A percentile compares a stretch with the other conserved stretches of the same genome.
Conservation (phyloP, 2,329 filamentous ascomycete genomes). For the Aureobasidium sp. region DNA sequence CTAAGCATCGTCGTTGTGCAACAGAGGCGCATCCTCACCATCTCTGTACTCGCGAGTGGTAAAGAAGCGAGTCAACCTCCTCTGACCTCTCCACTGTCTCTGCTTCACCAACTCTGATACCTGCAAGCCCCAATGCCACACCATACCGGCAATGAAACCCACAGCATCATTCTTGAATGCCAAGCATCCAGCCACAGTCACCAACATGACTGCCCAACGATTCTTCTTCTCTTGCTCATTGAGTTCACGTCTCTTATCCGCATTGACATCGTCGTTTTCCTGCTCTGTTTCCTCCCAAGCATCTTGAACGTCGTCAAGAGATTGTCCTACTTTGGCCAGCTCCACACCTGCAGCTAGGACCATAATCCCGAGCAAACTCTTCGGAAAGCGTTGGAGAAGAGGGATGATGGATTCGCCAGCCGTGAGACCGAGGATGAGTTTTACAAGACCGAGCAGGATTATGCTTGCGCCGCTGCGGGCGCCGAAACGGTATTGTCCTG, state of each 20-base stretch:
- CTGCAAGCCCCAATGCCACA: constrained; percentile 65
- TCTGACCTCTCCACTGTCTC: neutral
- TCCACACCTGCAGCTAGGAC: constrained; percentile 86
- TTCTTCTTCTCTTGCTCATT: constrained; percentile 63
- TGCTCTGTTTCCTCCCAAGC: constrained; percentile 39
- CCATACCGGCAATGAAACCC: constrained; percentile 74
- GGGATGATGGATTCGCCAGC: constrained; percentile 68
- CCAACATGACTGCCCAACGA: constrained; percentile 83
- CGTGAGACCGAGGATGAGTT: constrained; percentile 67
- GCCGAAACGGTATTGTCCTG: constrained; percentile 86
- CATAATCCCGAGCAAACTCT: constrained; percentile 73
- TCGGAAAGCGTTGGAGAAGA: constrained; percentile 66
- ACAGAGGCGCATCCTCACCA: constrained; percentile 2
- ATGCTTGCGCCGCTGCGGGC: constrained; percentile 81
- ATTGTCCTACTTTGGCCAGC: constrained; percentile 76
- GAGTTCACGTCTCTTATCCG: constrained; percentile 44
- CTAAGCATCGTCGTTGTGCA: neutral
- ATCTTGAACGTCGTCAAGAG: constrained; percentile 66
- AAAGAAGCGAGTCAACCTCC: constrained; percentile 2
- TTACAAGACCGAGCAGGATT: constrained; percentile 68
- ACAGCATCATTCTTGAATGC: constrained; percentile 87
- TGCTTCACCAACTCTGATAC: neutral
- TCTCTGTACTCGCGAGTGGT: neutral
- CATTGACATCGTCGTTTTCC: constrained; percentile 22
- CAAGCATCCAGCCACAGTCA: constrained; percentile 73